Evolutionary conservation across 2,329 filamentous ascomycete species (phyloP), one percentile per base, ranked within the genome.

Genomic region (Colletotrichum chrysophilum): DNA sequence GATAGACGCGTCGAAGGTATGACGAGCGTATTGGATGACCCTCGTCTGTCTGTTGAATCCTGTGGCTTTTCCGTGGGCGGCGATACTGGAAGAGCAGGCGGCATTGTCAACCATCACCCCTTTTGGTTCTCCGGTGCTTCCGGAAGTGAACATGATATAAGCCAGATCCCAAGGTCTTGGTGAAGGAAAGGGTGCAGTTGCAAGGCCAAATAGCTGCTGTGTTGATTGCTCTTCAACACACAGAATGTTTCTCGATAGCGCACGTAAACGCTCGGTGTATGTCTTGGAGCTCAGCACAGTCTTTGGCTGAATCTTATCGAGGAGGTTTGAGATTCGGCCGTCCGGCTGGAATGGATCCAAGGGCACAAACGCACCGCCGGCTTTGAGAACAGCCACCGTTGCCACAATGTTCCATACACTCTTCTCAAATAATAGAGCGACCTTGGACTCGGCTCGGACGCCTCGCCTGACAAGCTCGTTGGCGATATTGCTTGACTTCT

Each of bases 351-450:
- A 76, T 38, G 75, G 55, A 14, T 77, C 75, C 34, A 77, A 18
- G 18, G 71, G 67, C n/a, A 77, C 68, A 30, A 77, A 77, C 10
- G 75, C 68, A 6, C 67, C 72, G 10, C 72, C 73, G 9, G 75
- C 56, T 52, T 75, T 75, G 12, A 75, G 55, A 26, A 77, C 71
- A 10, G 62, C 72, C 36, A 83, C 48, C 32, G 80, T 80, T 1
- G 78, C 77, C 3, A 82, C 77, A 4, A 78, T 73, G n/a, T 78
- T 78, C 78, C 77, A 79, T 6, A 62, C 58, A 16, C 80, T 81
- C 69, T 82, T 83, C n/a, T 81, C 79, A 18, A 83, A 80, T 24
- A 78, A 78, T 3, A 82, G 73, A 6, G 80, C 80, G 24, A 82
- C 70, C 7, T 64, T 38, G 10, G n/a, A 68, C n/a, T 72, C 73